Percentiles rank a stretch among this genome's conserved stretches.
phyloP scores from a whole-genome alignment of 345 rosid species.

The Dipteronia dyeriana region DNA sequence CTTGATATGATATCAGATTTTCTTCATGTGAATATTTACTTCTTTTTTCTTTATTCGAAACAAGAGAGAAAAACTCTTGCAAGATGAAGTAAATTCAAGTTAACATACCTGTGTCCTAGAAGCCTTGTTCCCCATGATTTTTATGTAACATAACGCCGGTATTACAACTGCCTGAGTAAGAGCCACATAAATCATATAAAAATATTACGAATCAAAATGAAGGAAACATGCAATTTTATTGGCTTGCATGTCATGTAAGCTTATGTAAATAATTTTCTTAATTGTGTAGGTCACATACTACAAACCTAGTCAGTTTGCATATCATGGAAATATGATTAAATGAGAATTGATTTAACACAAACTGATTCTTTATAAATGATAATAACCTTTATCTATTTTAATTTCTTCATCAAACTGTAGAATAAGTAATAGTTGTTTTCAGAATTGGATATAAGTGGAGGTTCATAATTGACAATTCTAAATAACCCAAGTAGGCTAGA shows the following conservation, averaged over 20 bases:
- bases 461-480: too few relatives aligned
- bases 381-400: too few relatives aligned
- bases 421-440: too few relatives aligned
- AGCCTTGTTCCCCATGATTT: constrained; percentile 69
- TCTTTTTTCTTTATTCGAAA: background rate
- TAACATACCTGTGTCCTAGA: constrained; percentile 59
- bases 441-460: too few relatives aligned
- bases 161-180: constrained; percentile 67
- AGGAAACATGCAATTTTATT: background rate
- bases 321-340: too few relatives aligned
- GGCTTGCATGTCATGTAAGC: background rate
- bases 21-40: too few relatives aligned
- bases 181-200: background rate
- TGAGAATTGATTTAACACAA: too few relatives aligned
- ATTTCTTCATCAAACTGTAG: too few relatives aligned
- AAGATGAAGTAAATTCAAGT: constrained; percentile 1
- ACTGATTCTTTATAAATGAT: too few relatives aligned
- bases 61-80: background rate
- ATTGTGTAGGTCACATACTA: background rate
- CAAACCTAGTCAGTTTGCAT: background rate
- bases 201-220: background rate
- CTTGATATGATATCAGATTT: too few relatives aligned
- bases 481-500: too few relatives aligned
- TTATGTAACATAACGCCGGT: constrained; percentile 80
- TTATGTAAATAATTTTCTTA: background rate